Evolutionary conservation across 441 rosid genomes (phyloP).

Genomic region (Corymbia calophylla): DNA sequence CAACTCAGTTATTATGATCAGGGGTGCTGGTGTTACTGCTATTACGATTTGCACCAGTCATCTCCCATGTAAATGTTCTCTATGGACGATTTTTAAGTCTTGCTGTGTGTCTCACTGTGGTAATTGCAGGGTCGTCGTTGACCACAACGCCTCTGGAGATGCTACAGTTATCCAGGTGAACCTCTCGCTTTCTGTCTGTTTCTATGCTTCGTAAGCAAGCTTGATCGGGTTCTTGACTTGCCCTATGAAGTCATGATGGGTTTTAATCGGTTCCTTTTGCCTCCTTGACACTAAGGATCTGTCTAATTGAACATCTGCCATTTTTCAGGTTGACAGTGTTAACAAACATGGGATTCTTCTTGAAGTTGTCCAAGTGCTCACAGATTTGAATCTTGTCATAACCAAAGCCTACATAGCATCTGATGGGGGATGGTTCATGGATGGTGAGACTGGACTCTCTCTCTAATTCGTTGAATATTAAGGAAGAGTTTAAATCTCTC

Average conservation of each 20-base stretch:
- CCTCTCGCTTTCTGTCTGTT: neutral
- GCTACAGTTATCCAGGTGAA: slow-evolving; percentile 80
- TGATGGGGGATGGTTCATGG: slow-evolving; percentile 97
- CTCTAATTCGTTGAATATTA: neutral
- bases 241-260: neutral
- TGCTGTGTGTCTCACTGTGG: neutral
- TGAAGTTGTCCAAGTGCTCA: slow-evolving; percentile 85
- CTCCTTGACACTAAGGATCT: neutral
- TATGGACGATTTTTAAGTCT: neutral
- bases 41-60: neutral
- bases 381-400: slow-evolving; percentile 75
- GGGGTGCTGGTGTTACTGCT: neutral
- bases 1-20: neutral
- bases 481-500: neutral
- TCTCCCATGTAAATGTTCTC: neutral
- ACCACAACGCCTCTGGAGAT: slow-evolving; percentile 55
- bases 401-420: slow-evolving; percentile 86
- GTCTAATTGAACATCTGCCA: neutral
- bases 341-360: slow-evolving; percentile 85
- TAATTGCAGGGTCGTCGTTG: slow-evolving; percentile 72
- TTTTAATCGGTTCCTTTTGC: neutral
- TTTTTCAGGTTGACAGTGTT: slow-evolving; percentile 65
- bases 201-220: neutral
- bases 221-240: neutral
- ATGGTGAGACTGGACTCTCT: slow-evolving; percentile 29